Evolutionary conservation across 2,329 filamentous ascomycete species (phyloP), one percentile per base, ranked within the genome.

Genomic region (Neofusicoccum sp.): DNA sequence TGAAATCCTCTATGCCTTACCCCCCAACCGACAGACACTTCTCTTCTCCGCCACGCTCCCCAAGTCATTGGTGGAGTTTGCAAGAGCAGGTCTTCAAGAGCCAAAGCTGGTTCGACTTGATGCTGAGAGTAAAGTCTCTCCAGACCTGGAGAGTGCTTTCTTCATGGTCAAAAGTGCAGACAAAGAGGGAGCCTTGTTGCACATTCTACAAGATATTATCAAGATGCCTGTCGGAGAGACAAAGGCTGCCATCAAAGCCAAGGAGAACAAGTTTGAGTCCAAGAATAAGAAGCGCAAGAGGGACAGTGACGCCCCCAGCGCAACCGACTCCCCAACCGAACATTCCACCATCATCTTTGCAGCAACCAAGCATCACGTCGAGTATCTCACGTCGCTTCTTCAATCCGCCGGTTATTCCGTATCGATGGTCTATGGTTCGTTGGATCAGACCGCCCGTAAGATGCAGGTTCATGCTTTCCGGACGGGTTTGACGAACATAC

Each of bases 331-430:
- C 61, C 92, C 93, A 1, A 95, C 93, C 0, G 85, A 91, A 64
- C 89, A 97, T 74, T 97, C 95, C 0, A 99, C 96, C 0, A 97
- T 99, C 69, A 83, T 99, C 3, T 99, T 99, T 72, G 87, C 92
- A 0, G 91, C 94, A 1, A 98, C 95, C 0, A 98, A 99, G 74
- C 95, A 99, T 77, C 93, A 97, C 72, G 95, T 99, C 59, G 96
- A 99, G 71, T 99, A 98, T 72, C 79, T 99, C 3, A 87, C 91
- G 43, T 85, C 86, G 47, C 78, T 99, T n/a, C 83, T 99, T n/a
- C 84, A 85, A 31, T 81, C 89, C 59, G 87, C 90, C 14, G 94
- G 93, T 1, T 99, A 94, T 73, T 87, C 93, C 2, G 91, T 95
- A 0, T 97, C 95, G 3, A 95, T 97, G 73, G 93, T 92, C 12